Evolutionary conservation across 139 green algal genomes (phyloP).

Genomic region (Helicosporidium sp.): DNA sequence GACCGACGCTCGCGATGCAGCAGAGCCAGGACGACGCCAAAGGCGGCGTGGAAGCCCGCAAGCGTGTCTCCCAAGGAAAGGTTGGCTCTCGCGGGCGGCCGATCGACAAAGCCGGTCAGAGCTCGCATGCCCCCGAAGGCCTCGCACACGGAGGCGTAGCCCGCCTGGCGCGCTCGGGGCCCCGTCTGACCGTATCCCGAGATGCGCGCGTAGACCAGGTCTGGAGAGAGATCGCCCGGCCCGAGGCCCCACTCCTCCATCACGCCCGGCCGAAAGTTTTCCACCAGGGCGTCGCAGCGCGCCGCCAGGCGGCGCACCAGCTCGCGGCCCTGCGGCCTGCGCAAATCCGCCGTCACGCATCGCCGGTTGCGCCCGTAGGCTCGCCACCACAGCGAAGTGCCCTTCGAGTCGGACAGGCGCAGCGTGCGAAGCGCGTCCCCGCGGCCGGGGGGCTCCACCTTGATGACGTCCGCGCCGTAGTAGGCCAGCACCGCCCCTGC

Average conservation of each 20-base stretch:
- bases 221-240: slow-evolving; percentile 29
- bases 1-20: slow-evolving; percentile 23
- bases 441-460: slow-evolving; percentile 39
- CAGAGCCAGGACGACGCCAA: slow-evolving; percentile 57
- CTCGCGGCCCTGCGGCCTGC: slow-evolving; percentile 27
- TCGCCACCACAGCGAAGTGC: slow-evolving; percentile 53
- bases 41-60: slow-evolving; percentile 49
- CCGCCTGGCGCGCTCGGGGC: slow-evolving; percentile 25
- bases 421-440: slow-evolving; percentile 46
- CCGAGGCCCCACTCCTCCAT: slow-evolving; percentile 56
- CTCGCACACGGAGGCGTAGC: slow-evolving; percentile 45
- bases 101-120: slow-evolving; percentile 12
- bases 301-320: slow-evolving; percentile 27
- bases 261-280: slow-evolving; percentile 60
- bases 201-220: slow-evolving; percentile 52
- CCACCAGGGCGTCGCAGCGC: slow-evolving; percentile 39
- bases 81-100: slow-evolving; percentile 47
- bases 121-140: slow-evolving; percentile 31
- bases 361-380: slow-evolving; percentile 40
- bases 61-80: slow-evolving; percentile 40
- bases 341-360: slow-evolving; percentile 52
- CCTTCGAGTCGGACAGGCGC: slow-evolving; percentile 27
- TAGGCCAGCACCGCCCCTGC: slow-evolving; percentile 33
- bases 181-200: slow-evolving; percentile 57
- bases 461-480: slow-evolving; percentile 61